Evolutionary conservation across 2,329 filamentous ascomycete species (phyloP).

Genomic region (Dactylellina cionopaga): DNA sequence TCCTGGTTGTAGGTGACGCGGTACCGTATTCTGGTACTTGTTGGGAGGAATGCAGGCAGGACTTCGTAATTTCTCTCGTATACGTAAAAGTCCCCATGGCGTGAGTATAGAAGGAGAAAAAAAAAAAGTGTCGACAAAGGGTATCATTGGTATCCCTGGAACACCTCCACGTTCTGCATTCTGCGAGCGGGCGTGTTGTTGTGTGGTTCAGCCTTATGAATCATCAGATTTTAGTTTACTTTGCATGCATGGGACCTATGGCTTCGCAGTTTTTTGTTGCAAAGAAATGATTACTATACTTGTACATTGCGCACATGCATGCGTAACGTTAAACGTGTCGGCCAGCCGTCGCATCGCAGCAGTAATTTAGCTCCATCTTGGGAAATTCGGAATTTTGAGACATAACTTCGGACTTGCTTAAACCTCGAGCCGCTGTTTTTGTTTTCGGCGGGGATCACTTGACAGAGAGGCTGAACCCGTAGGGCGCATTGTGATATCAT

Average conservation of each 20-base stretch:
- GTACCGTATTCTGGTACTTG: too few relatives aligned
- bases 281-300: slow-evolving; percentile 25
- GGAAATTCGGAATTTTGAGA: slow-evolving; percentile 34
- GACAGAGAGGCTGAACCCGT: slow-evolving; percentile 11
- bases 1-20: too few relatives aligned
- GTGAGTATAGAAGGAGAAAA: too few relatives aligned
- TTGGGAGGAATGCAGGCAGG: too few relatives aligned
- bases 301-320: slow-evolving; percentile 4
- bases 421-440: neutral
- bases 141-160: too few relatives aligned
- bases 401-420: slow-evolving; percentile 15
- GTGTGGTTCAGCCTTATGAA: slow-evolving; percentile 48
- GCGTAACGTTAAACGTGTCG: neutral
- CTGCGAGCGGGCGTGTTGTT: neutral
- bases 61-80: too few relatives aligned
- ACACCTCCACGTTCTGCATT: too few relatives aligned
- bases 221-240: slow-evolving; percentile 33
- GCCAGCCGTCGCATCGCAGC: too few relatives aligned
- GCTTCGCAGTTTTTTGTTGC: slow-evolving; percentile 3
- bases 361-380: too few relatives aligned
- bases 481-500: slow-evolving; percentile 21
- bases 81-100: too few relatives aligned
- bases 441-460: slow-evolving; percentile 24
- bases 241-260: slow-evolving; percentile 32
- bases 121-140: too few relatives aligned